phyloP scores from a whole-genome alignment of 2,329 filamentous ascomycete species.

The Fusarium ambrosium region DNA sequence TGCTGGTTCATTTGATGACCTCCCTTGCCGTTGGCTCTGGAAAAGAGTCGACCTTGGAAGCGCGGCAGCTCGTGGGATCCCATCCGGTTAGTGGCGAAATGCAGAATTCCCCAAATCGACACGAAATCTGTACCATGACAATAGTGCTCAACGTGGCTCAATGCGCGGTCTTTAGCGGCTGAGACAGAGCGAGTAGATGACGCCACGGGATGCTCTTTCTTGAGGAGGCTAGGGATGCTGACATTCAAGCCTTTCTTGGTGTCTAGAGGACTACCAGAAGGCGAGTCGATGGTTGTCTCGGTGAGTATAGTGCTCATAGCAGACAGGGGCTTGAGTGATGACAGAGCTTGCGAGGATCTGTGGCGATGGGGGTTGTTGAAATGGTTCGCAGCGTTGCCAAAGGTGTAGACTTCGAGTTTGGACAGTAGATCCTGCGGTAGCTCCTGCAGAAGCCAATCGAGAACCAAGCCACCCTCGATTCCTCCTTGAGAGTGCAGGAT shows the following conservation, averaged over 20 bases:
- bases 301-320: conserved; percentile 53
- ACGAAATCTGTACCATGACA: conserved; percentile 82
- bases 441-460: conserved; percentile 84
- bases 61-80: conserved; percentile 64
- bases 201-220: conserved; percentile 45
- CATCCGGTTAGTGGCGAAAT: conserved; percentile 68
- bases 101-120: conserved; percentile 78
- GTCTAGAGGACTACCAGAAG: conserved; percentile 38
- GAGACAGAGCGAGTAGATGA: conserved; percentile 54
- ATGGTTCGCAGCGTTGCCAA: conserved; percentile 83
- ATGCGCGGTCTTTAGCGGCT: conserved; percentile 62
- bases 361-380: conserved; percentile 81
- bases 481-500: conserved; percentile 84
- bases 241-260: conserved; percentile 24
- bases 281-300: conserved; percentile 52
- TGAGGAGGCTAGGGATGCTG: conserved; percentile 29
- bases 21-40: conserved; percentile 62
- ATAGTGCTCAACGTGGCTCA: conserved; percentile 85
- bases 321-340: conserved; percentile 51
- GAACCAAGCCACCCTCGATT: conserved; percentile 78
- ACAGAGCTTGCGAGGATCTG: conserved; percentile 57
- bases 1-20: conserved; percentile 73
- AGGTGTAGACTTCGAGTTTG: conserved; percentile 83
- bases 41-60: conserved; percentile 74
- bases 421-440: conserved; percentile 73